These are phyloP conservation scores for Sporothrix pallida DNA, from an alignment of 2,329 filamentous ascomycete species.

Conservation along the genomic window DNA sequence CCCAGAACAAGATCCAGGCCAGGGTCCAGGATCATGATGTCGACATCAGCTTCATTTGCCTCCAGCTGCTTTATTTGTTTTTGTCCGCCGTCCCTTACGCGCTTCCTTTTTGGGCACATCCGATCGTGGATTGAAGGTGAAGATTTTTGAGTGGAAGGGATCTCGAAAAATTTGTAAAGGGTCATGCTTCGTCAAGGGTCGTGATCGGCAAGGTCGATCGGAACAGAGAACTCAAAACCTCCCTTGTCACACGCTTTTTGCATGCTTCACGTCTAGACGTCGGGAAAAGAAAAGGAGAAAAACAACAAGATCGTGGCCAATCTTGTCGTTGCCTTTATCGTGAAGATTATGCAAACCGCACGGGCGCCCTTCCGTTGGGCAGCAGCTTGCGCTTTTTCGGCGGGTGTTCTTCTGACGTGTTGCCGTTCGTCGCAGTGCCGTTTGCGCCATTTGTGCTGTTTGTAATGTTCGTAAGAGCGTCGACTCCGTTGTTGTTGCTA, in stretches of 20 bases:
- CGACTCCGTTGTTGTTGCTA: background rate
- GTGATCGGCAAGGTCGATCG: too few species aligned
- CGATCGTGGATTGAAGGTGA: background rate
- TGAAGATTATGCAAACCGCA: conserved; percentile 27
- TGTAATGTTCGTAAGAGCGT: background rate
- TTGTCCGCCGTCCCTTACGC: too few species aligned
- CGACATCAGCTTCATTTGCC: background rate
- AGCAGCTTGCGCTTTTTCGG: conserved; percentile 24
- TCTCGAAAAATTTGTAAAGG: too few species aligned
- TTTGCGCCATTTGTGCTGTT: background rate
- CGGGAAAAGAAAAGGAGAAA: background rate
- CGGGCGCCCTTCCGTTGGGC: conserved; percentile 7
- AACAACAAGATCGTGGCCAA: background rate
- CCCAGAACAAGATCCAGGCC: background rate
- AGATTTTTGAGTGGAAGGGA: too few species aligned
- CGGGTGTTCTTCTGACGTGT: background rate
- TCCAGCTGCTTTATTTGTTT: background rate
- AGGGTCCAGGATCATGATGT: background rate
- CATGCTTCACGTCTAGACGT: background rate
- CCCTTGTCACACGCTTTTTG: conserved; percentile 19
- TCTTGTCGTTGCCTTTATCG: background rate
- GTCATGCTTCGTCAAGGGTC: background rate
- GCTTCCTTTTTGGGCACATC: background rate
- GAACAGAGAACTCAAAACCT: background rate
- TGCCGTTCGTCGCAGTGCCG: too few species aligned